Evolutionary conservation across 345 rosid genomes (phyloP), one percentile per base, ranked within the genome.

Genomic region (Sisymbrium altissimum): DNA sequence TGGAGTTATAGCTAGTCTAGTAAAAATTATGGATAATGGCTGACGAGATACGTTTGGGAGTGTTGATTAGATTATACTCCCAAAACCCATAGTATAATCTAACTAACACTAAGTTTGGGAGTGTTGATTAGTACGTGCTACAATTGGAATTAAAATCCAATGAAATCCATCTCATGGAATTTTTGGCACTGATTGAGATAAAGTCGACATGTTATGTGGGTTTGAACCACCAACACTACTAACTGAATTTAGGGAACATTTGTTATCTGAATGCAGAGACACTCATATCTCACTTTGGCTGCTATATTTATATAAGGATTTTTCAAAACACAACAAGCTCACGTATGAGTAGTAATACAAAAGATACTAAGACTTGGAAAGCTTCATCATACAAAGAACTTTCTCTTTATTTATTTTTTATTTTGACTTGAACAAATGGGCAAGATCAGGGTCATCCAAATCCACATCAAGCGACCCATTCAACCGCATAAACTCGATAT

Each of bases 391-490:
- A 32, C 66, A 70, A 33, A 9, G 21, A 18, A 29, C 9, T n/a
- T 1, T 10, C 35, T 32, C 1, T 32, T 32, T 27, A 27, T 27
- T 3, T 9, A 2, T 48, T 58, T 17, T 38, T n/a, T 78, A 70
- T 39, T 17, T 45, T 77, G 73, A 79, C 74, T 75, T 83, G 73
- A 88, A 81, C 82, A 92, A 38, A 80, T 90, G 92, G 30, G 86
- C 84, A 4, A 89, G 80, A 77, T 86, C 89, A 56, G 92, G 96
- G 76, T 92, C 96, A 60, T 92, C 84, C 81, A 88, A 72, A 78
- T 82, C 84, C 68, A 87, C 85, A 72, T 88, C 93, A 72, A 90
- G 72, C 84, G 78, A 81, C 39, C 96, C 95, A 52, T 88, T 81
- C 56, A 86, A 64, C 43, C 77, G 79, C 96, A 88, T 88, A 73